Evolutionary conservation across 2,329 filamentous ascomycete genomes (phyloP), one percentile per base, ranked within the genome.

Genomic region (Fusarium setosum): DNA sequence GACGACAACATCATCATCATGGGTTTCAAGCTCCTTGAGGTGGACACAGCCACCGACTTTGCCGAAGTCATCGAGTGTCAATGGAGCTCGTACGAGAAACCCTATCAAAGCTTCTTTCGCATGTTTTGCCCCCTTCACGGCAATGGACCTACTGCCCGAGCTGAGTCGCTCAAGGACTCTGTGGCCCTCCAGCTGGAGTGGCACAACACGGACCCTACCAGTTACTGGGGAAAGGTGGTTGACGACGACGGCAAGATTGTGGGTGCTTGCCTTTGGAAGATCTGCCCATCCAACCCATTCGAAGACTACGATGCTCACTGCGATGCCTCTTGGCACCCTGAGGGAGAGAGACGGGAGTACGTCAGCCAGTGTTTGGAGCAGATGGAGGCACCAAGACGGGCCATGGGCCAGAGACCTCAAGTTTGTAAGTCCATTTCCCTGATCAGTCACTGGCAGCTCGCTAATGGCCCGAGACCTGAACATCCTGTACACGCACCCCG

Each of bases 211-310:
- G 69, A 67, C 9, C 53, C 64, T 6, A 63, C 59, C 1, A 68
- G 67, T 24, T 56, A 58, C 34, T 67, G 60, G 66, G 34, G 6
- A 15, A 71, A 69, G 21, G 68, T 69, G 0, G 59, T 68, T 0
- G 42, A 69, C 15, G 54, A 63, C 2, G 23, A 69, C 10, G 64
- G 48, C 50, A 68, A 59, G 20, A 69, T 69, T 31, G 64, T 59
- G 0, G 66, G 66, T 1, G 69, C 64, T n/a, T 69, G 68, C 32
- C 45, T 69, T 6, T 71, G 68, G 59, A 71, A 71, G 35, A 50
- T 68, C 17, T 65, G 41, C 13, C 11, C 48, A 1, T 52, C 23
- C 3, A 65, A 67, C 10, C 64, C 64, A 0, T 71, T 69, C 6
- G n/a, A 62, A 6, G 60, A 52, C 2, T 20, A 51, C 1, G 53